phyloP scores from a whole-genome alignment of 192 early-diverging fungal genomes.

The Haplosporangium gracile region DNA sequence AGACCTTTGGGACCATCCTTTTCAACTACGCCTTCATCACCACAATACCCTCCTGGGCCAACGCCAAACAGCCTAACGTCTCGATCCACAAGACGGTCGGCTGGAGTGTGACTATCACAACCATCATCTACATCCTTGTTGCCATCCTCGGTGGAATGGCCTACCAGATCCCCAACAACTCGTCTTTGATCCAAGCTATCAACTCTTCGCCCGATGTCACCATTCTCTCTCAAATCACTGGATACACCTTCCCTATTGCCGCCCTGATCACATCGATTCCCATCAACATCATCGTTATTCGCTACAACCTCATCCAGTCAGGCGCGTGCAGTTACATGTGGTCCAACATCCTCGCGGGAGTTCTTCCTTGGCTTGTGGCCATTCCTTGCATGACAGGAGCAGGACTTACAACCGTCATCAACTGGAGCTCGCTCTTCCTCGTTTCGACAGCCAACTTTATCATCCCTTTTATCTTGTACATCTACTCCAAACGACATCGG shows the following conservation, averaged over 20 bases:
- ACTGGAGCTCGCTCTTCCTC: constrained; percentile 76
- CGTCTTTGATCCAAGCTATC: constrained; percentile 56
- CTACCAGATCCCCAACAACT: constrained; percentile 49
- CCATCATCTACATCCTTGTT: constrained; percentile 65
- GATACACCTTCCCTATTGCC: constrained; percentile 65
- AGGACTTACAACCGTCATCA: constrained; percentile 68
- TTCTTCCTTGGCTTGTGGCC: constrained; percentile 71
- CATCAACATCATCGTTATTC: constrained; percentile 75
- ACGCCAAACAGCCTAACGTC: constrained; percentile 69
- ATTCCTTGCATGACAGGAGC: constrained; percentile 78
- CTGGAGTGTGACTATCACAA: constrained; percentile 63
- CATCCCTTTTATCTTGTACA: constrained; percentile 74
- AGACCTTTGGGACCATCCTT: constrained; percentile 72
- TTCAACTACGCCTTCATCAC: constrained; percentile 81
- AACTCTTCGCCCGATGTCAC: constrained; percentile 28
- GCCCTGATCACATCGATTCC: constrained; percentile 76
- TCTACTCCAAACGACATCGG: constrained; percentile 61
- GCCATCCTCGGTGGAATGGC: constrained; percentile 63
- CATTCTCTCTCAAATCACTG: constrained; percentile 55
- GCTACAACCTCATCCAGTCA: constrained; percentile 70
- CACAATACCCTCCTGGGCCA: constrained; percentile 76
- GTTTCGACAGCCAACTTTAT: constrained; percentile 77
- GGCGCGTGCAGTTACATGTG: constrained; percentile 59
- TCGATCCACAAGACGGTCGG: constrained; percentile 70
- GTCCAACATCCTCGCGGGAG: constrained; percentile 62